Evolutionary conservation across 75 land plant genomes (phyloP).

Genomic region (Picea glauca): DNA sequence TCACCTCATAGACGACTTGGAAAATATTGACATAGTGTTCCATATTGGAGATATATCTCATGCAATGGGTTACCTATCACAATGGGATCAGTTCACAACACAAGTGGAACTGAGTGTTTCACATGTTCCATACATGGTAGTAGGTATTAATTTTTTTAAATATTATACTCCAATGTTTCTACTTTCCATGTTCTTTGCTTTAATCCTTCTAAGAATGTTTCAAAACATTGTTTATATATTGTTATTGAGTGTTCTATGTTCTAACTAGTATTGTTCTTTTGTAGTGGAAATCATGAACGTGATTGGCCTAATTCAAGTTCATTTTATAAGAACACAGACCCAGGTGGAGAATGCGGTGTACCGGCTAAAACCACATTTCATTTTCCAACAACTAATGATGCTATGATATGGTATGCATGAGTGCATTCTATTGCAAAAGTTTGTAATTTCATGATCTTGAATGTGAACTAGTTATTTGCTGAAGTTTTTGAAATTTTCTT

Average conservation of each 20-base stretch:
- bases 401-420: conserved; percentile 68
- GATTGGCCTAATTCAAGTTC: conserved; percentile 92
- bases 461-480: neutral
- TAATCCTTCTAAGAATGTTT: neutral
- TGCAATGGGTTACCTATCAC: conserved; percentile 86
- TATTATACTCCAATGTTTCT: neutral
- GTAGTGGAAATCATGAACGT: conserved; percentile 97
- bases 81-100: conserved; percentile 91
- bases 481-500: neutral
- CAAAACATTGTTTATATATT: neutral
- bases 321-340: conserved; percentile 74
- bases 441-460: neutral
- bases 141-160: conserved; percentile 19
- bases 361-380: conserved; percentile 76
- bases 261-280: conserved; percentile 9
- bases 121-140: conserved; percentile 87
- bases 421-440: neutral
- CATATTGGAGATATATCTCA: conserved; percentile 83
- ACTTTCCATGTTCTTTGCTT: neutral
- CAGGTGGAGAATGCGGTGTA: conserved; percentile 99
- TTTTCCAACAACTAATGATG: conserved; percentile 78
- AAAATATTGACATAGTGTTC: conserved; percentile 73
- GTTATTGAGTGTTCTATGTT: neutral
- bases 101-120: conserved; percentile 70
- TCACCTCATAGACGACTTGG: conserved; percentile 62